Conservation (phyloP, 192 early-diverging fungal species). For the Geranomyces michiganensis region DNA sequence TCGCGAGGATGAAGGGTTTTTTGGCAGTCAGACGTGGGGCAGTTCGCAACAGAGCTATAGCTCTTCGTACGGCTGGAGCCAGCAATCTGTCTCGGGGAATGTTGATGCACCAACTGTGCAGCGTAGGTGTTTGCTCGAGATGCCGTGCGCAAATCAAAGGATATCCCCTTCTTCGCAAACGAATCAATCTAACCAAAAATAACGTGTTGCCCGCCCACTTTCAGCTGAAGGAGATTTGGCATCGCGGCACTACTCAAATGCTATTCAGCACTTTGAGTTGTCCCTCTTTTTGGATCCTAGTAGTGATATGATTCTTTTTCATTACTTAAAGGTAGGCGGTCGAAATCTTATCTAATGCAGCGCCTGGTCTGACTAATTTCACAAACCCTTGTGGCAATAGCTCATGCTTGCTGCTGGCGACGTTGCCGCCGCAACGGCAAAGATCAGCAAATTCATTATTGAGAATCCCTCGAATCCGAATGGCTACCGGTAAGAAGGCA, state of each 20-base stretch:
- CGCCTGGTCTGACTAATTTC: neutral
- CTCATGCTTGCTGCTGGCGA: conserved; percentile 21
- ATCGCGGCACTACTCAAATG: conserved; percentile 24
- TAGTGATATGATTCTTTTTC: conserved; percentile 32
- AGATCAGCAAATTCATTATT: conserved; percentile 5
- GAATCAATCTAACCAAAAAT: neutral
- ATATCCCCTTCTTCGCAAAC: neutral
- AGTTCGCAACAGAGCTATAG: neutral
- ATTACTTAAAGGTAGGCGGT: conserved; percentile 29
- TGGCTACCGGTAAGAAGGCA: conserved; percentile 14
- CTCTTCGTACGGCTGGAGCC: conserved; percentile 1
- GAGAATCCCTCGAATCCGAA: conserved; percentile 13
- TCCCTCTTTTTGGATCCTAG: conserved; percentile 14
- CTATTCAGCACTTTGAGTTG: conserved; percentile 25
- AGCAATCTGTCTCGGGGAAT: neutral
- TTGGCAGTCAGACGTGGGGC: conserved; percentile 3
- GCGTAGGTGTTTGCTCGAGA: neutral
- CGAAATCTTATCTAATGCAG: neutral
- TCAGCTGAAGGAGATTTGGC: conserved; percentile 15
- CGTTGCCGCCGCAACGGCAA: neutral
- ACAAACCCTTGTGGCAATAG: neutral
- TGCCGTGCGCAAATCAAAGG: neutral
- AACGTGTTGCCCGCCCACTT: neutral
- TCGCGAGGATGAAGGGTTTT: neutral
- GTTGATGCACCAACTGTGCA: neutral